Conservation (phyloP, 306 rosid species). For the Sicyos baderoa region DNA sequence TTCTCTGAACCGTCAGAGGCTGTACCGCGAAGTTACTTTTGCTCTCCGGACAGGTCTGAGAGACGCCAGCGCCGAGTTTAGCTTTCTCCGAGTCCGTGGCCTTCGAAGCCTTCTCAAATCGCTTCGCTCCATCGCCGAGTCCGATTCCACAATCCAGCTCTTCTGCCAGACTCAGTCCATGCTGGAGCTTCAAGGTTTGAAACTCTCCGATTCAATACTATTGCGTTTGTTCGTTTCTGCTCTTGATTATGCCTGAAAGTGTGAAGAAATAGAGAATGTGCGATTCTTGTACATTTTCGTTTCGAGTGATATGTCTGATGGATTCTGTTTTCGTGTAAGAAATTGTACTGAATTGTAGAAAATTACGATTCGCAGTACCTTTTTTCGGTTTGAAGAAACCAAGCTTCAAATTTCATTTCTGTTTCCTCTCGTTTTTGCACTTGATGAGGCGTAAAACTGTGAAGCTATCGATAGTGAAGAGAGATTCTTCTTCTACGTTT, state of each 20-base stretch:
- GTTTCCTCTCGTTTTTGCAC: not conserved
- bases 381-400: not conserved
- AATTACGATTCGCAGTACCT: not conserved
- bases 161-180: constrained; percentile 61
- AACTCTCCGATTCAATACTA: not conserved
- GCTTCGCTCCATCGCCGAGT: constrained; percentile 64
- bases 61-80: constrained; percentile 77
- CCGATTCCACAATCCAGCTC: constrained; percentile 54
- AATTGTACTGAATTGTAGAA: not conserved
- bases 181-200: constrained; percentile 64
- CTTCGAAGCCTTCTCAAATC: constrained; percentile 75
- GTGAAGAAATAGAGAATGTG: not conserved
- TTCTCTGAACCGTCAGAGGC: constrained; percentile 56
- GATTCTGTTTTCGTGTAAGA: not conserved
- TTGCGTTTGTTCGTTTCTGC: not conserved
- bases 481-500: not conserved
- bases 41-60: constrained; percentile 70
- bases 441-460: not conserved
- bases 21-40: constrained; percentile 68
- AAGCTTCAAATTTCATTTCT: not conserved
- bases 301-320: not conserved
- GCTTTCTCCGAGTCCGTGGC: constrained; percentile 78
- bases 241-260: not conserved
- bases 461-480: not conserved
- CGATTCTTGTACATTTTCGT: not conserved